A percentile compares a stretch with the other conserved stretches of the same genome.
Conservation (phyloP, 2,329 filamentous ascomycete genomes). For the Paracorniculantispora psalliotae region DNA sequence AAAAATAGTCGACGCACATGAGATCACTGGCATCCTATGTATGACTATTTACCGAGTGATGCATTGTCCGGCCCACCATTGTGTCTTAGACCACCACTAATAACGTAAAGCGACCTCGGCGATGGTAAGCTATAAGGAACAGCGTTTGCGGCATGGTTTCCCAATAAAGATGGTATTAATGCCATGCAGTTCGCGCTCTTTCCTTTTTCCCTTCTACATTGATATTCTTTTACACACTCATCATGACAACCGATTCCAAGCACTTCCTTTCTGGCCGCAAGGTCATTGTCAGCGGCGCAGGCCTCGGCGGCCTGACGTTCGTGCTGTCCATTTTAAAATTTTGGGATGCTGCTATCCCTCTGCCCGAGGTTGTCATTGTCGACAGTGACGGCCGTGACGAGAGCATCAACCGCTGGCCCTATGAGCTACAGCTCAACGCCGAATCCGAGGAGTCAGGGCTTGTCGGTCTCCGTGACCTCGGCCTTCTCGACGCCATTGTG, state of each 20-base stretch:
- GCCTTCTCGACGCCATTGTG: constrained; percentile 27
- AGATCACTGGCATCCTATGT: background rate
- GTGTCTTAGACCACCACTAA: background rate
- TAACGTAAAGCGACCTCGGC: background rate
- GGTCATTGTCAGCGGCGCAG: constrained; percentile 34
- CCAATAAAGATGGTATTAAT: background rate
- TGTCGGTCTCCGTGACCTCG: constrained; percentile 29
- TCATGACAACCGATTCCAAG: background rate
- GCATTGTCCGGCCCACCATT: background rate
- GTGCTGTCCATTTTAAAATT: constrained; percentile 30
- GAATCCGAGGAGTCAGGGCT: constrained; percentile 25
- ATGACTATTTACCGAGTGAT: background rate
- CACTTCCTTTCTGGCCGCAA: constrained; percentile 29
- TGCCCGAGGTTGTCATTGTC: constrained; percentile 30
- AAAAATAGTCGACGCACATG: no score
- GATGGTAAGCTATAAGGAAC: background rate
- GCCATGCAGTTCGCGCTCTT: background rate
- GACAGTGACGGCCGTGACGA: constrained; percentile 29
- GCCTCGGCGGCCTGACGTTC: constrained; percentile 36
- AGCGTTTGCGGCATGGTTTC: no score
- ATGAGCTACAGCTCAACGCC: constrained; percentile 29
- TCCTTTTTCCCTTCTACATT: background rate
- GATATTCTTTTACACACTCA: background rate
- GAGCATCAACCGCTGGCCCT: constrained; percentile 25
- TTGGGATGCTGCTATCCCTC: constrained; percentile 23